phyloP scores from a whole-genome alignment of 768 basidiomycete species.

The Kwoniella europaea region DNA sequence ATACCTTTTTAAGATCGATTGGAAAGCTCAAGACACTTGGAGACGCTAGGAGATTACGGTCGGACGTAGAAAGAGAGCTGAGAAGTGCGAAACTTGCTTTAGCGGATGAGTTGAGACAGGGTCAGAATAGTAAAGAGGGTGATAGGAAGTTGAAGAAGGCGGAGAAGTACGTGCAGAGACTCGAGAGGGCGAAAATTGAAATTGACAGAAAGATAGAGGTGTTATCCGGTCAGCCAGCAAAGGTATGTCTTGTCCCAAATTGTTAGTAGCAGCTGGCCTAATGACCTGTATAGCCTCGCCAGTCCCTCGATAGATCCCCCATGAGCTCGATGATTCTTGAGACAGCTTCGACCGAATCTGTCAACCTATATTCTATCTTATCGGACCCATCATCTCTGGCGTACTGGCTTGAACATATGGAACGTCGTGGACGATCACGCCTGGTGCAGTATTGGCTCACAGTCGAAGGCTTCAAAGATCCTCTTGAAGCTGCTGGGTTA shows the following conservation, averaged over 20 bases:
- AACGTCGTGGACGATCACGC: conserved; percentile 78
- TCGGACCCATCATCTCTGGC: conserved; percentile 86
- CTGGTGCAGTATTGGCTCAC: conserved; percentile 97
- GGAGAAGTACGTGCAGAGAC: conserved; percentile 81
- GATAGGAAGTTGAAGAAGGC: conserved; percentile 81
- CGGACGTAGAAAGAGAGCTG: conserved; percentile 90
- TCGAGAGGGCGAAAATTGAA: conserved; percentile 85
- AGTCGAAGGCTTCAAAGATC: conserved; percentile 97
- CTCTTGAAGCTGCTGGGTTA: conserved; percentile 71
- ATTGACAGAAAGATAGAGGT: conserved; percentile 83
- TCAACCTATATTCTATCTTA: conserved; percentile 63
- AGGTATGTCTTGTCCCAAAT: conserved; percentile 10
- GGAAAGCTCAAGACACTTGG: conserved; percentile 77
- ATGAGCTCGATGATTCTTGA: conserved; percentile 18
- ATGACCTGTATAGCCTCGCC: conserved; percentile 2
- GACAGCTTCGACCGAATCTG: background rate
- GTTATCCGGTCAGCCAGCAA: conserved; percentile 66
- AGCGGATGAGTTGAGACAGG: conserved; percentile 22
- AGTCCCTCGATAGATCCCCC: conserved; percentile 10
- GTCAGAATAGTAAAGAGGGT: conserved; percentile 76
- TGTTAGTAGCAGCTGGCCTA: background rate
- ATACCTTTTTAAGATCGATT: conserved; percentile 87
- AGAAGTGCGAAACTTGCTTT: conserved; percentile 69
- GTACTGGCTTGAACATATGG: conserved; percentile 99
- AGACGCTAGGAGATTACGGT: conserved; percentile 87